phyloP scores from a whole-genome alignment of 129 eudicot species.

The Ambrosia trifida region DNA sequence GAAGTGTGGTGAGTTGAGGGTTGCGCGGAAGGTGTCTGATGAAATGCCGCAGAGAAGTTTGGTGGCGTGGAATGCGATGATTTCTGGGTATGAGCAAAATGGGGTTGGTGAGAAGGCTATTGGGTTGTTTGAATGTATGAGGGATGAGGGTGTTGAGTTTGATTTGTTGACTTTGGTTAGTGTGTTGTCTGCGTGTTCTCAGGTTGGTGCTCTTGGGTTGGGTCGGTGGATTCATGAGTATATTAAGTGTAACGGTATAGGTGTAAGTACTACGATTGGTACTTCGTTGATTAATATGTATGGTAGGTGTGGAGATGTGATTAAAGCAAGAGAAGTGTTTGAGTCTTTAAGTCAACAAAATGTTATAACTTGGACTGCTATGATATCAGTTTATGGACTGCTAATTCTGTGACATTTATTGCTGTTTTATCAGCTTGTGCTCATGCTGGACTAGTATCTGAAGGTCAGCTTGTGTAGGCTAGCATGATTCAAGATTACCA shows the following conservation, averaged over 20 bases:
- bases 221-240: slow-evolving; percentile 58
- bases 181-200: slow-evolving; percentile 61
- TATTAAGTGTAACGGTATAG: slow-evolving; percentile 6
- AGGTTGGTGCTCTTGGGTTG: slow-evolving; percentile 47
- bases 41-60: slow-evolving; percentile 47
- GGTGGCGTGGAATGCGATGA: slow-evolving; percentile 62
- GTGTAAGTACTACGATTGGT: slow-evolving; percentile 37
- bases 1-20: slow-evolving; percentile 33
- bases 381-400: slow-evolving; percentile 64
- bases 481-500: slow-evolving; percentile 44
- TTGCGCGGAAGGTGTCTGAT: slow-evolving; percentile 47
- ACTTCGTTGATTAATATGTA: slow-evolving; percentile 61
- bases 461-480: slow-evolving; percentile 44
- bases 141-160: slow-evolving; percentile 36
- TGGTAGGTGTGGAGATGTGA: slow-evolving; percentile 57
- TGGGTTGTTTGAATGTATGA: slow-evolving; percentile 44
- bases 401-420: slow-evolving; percentile 55
- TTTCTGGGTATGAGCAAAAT: slow-evolving; percentile 62
- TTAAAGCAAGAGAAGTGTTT: slow-evolving; percentile 54
- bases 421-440: slow-evolving; percentile 64
- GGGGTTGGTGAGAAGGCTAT: slow-evolving; percentile 50
- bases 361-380: slow-evolving; percentile 66
- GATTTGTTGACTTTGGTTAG: slow-evolving; percentile 51
- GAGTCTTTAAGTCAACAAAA: slow-evolving; percentile 41
- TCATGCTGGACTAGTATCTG: slow-evolving; percentile 54